phyloP scores from a whole-genome alignment of 345 rosid genomes.

The Capsella bursapastoris region DNA sequence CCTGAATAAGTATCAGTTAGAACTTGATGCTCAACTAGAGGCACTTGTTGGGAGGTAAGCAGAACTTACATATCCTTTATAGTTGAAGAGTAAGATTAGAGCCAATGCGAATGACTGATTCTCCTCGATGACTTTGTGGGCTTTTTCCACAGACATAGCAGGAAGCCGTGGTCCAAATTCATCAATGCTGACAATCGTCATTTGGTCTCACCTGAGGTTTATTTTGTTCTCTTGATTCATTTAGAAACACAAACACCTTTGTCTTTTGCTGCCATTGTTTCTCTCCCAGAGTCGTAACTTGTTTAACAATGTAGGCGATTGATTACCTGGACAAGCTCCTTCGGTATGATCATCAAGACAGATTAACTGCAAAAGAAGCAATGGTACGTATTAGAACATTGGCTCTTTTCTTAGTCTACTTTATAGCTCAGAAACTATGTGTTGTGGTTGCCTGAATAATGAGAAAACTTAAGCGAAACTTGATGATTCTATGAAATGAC shows the following conservation, averaged over 20 bases:
- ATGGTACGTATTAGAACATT: constrained; percentile 57
- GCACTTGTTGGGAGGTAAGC: constrained; percentile 94
- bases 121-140: neutral
- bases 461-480: neutral
- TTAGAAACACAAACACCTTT: neutral
- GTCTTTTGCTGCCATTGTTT: constrained; percentile 1
- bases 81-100: constrained; percentile 14
- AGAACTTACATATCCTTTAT: neutral
- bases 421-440: too few species aligned
- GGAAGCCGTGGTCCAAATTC: constrained; percentile 94
- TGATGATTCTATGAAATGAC: constrained; percentile 23
- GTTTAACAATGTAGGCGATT: constrained; percentile 63
- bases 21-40: constrained; percentile 95
- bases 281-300: constrained; percentile 4
- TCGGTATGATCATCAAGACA: constrained; percentile 93
- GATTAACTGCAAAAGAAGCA: constrained; percentile 95
- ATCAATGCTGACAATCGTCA: constrained; percentile 89
- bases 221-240: constrained; percentile 19
- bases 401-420: neutral
- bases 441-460: too few species aligned
- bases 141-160: constrained; percentile 71
- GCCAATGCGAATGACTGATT: neutral
- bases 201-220: constrained; percentile 91
- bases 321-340: constrained; percentile 96
- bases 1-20: constrained; percentile 88